Base-by-base conservation (phyloP, 352 stramenopile species). In the Globisporangium alternatum region DNA sequence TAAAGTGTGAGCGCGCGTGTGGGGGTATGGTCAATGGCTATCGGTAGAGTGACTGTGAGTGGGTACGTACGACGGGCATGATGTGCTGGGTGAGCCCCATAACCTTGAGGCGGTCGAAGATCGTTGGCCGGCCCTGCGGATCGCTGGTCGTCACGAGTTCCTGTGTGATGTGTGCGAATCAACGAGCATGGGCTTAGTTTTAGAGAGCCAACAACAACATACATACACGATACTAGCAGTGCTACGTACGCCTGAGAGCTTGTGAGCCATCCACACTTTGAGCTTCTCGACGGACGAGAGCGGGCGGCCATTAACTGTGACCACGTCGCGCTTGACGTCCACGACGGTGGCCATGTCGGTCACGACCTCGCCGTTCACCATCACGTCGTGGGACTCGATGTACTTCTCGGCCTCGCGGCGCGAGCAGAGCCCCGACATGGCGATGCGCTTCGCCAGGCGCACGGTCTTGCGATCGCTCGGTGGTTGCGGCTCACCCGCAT, bases 261-360 rank as follows among this genome's bases (percentile, higher is more conserved):
- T 97, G 77, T 97, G 74, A 10, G 86, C 90, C 68, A 97, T 87
- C 77, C 89, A 95, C 2, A 97, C 72, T 60, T 90, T 87, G 52
- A 66, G 37, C 56, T 72, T 68, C 74, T 79, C 56, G 51, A 66
- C 64, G 45, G 65, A 28, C 35, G 74, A 49, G 15, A 97, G 59
- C 48, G 72, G 43, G 15, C 70, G 64, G n/a, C 78, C 83, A 60
- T 89, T 68, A 7, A 96, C 83, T 0, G 67, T 60, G 25, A 96
- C 69, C 1, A 74, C 56, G 64, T 95, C 86, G 44, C 65, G 69
- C 13, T 72, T 30, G 22, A 79, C 33, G 53, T 88, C 76, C 33
- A 95, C 86, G 8, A 72, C 83, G 1, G 82, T 81, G 33, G 71
- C 78, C 15, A 94, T 58, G 31, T 92, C 76, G 3, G 65, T 72